phyloP scores from a whole-genome alignment of 2,329 filamentous ascomycete species.

The Diplocarpon rosae region DNA sequence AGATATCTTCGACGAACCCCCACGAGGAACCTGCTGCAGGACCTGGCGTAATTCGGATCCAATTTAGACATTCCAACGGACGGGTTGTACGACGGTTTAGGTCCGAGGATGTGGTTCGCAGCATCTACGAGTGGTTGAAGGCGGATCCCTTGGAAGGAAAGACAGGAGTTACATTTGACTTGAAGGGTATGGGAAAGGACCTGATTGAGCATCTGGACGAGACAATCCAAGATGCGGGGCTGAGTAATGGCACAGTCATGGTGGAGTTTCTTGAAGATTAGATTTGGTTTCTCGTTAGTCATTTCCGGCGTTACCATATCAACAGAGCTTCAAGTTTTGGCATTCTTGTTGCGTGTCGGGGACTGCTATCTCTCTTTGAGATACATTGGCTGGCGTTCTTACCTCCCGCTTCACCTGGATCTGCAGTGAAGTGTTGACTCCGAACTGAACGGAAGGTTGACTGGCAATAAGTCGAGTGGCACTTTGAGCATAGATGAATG shows the following conservation, averaged over 20 bases:
- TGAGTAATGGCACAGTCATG: constrained; percentile 93
- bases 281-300: not conserved
- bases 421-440: too few relatives aligned
- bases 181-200: constrained; percentile 76
- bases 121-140: constrained; percentile 96
- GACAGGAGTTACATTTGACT: constrained; percentile 68
- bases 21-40: constrained; percentile 70
- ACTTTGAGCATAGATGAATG: not conserved
- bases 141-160: constrained; percentile 74
- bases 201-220: constrained; percentile 64
- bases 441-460: too few relatives aligned
- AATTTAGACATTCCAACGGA: constrained; percentile 78
- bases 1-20: constrained; percentile 59
- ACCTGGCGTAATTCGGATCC: constrained; percentile 71
- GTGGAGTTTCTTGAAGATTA: constrained; percentile 65
- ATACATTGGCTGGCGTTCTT: constrained; percentile 5
- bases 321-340: constrained; percentile 5
- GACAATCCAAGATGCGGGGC: constrained; percentile 67
- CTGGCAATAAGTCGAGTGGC: too few relatives aligned
- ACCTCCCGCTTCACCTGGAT: not conserved
- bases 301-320: constrained; percentile 3
- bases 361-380: constrained; percentile 1
- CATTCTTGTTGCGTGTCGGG: not conserved
- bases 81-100: constrained; percentile 81
- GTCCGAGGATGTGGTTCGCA: constrained; percentile 62